Evolutionary conservation across 495 filamentous ascomycete genomes (phyloP), one percentile per base, ranked within the genome.

Genomic region (Penicillium longicatenatum): DNA sequence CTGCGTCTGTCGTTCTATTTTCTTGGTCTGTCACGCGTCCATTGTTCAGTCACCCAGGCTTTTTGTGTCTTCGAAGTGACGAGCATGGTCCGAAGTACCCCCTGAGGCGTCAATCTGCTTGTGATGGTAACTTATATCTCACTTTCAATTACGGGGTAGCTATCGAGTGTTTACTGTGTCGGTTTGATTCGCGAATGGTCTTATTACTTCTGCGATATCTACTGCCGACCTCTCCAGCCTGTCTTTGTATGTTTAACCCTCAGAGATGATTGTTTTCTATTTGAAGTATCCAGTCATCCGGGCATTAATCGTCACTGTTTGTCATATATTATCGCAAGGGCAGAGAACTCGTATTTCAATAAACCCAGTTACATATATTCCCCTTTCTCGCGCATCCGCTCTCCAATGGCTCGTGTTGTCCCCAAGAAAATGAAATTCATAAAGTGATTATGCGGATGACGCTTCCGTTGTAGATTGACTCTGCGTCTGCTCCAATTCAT

Each of bases 81-180:
- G 45, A 58, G 19, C 46, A 46, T 57, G 56, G 50, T 42, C 43
- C 49, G 20, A 53, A 58, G 22, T 20, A 50, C 58, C 59, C 48
- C 33, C 42, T 49, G 19, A 56, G 16, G 35, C 45, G 37, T 55
- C 55, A 44, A 59, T 61, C 54, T 69, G 64, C 54, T 58, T 60
- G 26, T 61, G 47, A 64, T 58, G 54, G 55, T 66, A 61, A 51
- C 53, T 56, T 48, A 52, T 52, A 65, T 68, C 45, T 65, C 31
- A 41, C 33, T 56, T 48, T 24, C 50, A 57, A 58, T 42, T 68
- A 57, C 58, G 62, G 57, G 53, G 45, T 51, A 60, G 46, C 58
- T 59, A 55, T 58, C 52, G 33, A 52, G 60, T 58, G 55, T 64
- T 53, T 37, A 58, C 61, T 60, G 60, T 62, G 60, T 50, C 29